Percentiles rank a stretch among this genome's conserved stretches.
These are phyloP conservation scores for Trichoderma asperellum DNA, from an alignment of 2,329 filamentous ascomycete species.

Conservation along the genomic window DNA sequence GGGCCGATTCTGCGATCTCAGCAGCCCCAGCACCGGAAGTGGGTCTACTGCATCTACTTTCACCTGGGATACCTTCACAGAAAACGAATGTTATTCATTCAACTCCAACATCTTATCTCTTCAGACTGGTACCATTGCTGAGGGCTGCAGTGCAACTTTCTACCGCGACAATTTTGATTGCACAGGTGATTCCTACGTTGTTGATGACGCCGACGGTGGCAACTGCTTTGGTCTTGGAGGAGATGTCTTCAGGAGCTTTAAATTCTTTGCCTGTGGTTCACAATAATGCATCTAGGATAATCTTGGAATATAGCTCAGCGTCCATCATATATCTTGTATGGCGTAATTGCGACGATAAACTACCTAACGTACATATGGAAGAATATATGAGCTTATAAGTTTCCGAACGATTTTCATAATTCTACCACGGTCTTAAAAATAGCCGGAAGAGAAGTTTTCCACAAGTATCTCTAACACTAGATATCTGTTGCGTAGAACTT, in stretches of 20 bases:
- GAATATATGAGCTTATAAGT: not conserved
- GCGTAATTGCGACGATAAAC: not conserved
- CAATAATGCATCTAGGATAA: not conserved
- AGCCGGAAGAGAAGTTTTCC: not conserved
- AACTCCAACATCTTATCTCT: not conserved
- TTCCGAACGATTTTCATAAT: not conserved
- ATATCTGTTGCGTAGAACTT: not conserved
- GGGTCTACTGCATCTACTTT: not conserved
- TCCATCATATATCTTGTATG: not conserved
- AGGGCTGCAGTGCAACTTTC: not conserved
- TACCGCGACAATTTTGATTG: not conserved
- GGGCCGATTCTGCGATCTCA: not conserved
- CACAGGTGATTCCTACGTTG: not conserved
- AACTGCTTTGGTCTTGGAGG: constrained; percentile 1
- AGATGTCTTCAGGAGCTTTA: not conserved
- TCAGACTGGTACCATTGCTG: not conserved
- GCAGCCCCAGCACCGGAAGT: not conserved
- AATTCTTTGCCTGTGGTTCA: not conserved
- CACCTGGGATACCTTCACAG: not conserved
- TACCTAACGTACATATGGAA: not conserved
- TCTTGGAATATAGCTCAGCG: not conserved
- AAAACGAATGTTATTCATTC: not conserved
- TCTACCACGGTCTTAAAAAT: not conserved
- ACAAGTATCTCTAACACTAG: not conserved
- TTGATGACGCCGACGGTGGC: not conserved